A percentile compares a stretch with the other conserved stretches of the same genome.
Evolutionary conservation across 1,284 basidiomycete genomes (phyloP).

Genomic region (Marasmius fiardii): DNA sequence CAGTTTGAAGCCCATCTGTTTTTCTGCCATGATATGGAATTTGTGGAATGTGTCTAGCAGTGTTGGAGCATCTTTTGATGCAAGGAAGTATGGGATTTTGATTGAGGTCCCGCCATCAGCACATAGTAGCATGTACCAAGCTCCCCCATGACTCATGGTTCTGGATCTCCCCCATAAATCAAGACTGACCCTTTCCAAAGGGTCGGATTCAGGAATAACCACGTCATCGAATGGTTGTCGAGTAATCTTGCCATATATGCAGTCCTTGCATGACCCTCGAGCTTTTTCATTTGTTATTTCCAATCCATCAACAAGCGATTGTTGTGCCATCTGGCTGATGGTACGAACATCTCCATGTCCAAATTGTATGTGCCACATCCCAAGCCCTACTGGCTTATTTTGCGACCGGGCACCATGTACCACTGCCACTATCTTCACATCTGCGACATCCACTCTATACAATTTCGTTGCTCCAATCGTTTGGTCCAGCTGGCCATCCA

Average conservation of each 20-base stretch:
- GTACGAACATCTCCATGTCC: constrained; percentile 1
- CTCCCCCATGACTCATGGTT: too few relatives aligned
- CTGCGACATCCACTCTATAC: neutral
- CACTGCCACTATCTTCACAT: neutral
- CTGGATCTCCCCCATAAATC: neutral
- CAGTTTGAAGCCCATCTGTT: too few relatives aligned
- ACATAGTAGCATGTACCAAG: neutral
- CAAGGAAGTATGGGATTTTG: neutral
- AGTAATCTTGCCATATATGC: neutral
- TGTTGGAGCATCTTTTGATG: neutral
- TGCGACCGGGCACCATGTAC: neutral
- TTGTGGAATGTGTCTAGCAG: neutral
- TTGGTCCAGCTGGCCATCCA: neutral
- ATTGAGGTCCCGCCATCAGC: neutral
- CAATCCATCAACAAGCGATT: neutral
- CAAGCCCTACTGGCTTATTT: neutral
- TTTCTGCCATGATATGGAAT: too few relatives aligned
- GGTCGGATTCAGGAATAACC: neutral
- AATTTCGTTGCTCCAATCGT: neutral
- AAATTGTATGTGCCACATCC: constrained; percentile 2
- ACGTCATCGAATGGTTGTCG: neutral
- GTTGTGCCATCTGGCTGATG: neutral
- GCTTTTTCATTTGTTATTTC: neutral
- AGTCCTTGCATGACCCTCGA: neutral
- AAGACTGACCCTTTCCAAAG: neutral